Evolutionary conservation across 176 grass and related monocot genomes (phyloP), one percentile per base, ranked within the genome.

Genomic region (Metroxylon sagu): DNA sequence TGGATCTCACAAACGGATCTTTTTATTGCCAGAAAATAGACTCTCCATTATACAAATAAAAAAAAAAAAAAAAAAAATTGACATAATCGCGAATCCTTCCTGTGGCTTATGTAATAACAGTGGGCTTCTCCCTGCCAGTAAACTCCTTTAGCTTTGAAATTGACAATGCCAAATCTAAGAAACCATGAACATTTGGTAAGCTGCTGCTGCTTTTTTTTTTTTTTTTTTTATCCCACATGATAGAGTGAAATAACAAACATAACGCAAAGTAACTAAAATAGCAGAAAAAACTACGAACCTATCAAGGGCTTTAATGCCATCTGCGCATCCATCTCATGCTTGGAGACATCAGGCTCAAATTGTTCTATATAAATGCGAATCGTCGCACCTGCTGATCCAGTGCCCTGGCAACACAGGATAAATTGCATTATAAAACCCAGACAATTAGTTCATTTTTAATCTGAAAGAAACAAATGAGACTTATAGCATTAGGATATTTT

Each of bases 341-440:
- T 89, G 25, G 90, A 80, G 54, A 52, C 60, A 73, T 95, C 79
- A 1, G 85, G 62, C 70, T 95, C 90, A 0, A 81, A 95, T 56
- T 95, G 90, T 58, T 95, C 90, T 15, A 89, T 81, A 60, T 95
- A 95, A 21, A 95, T 8, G 4, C 90, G 77, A 19, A 95, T 72
- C 3, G 90, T 95, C 28, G 90, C 90, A 57, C 90, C 90, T 19
- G 90, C 90, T 2, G 90, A 95, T 76, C 90, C 90, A 57, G 90
- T 95, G 62, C 90, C 90, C 90, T 95, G 31, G 17, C 67, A 77
- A 51, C 69, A 35, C n/a, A 66, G 8, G 74, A 49, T 49, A 54
- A 53, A 3, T 18, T 25, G 19, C 31, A 16, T 64, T 14, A 52
- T 30, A 56, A 57, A 52, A 25, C 3, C 25, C 12, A 2, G 67